These are phyloP conservation scores for Inonotus hispidus DNA, from an alignment of 1,284 basidiomycete genomes.

Conservation along the genomic window DNA sequence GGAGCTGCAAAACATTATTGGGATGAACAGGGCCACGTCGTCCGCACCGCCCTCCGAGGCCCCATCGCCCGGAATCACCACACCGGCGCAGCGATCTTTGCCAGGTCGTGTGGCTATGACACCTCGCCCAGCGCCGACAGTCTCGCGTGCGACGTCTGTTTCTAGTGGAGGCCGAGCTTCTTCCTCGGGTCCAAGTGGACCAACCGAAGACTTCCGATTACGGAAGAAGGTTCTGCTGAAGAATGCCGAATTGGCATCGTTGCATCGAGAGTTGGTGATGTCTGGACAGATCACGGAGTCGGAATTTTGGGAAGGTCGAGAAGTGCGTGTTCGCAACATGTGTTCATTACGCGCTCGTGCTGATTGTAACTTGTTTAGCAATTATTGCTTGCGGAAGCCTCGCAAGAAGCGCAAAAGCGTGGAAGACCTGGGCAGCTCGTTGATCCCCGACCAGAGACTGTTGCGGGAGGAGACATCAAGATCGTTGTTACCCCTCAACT, in stretches of 20 bases:
- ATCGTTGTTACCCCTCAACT: slow-evolving; percentile 92
- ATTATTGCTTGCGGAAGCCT: slow-evolving; percentile 64
- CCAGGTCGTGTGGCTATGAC: not conserved
- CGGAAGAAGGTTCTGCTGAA: slow-evolving; percentile 76
- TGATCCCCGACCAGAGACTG: slow-evolving; percentile 81
- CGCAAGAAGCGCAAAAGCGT: slow-evolving; percentile 69
- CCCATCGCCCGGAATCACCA: slow-evolving; percentile 24
- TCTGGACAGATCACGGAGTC: slow-evolving; percentile 80
- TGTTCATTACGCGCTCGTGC: slow-evolving; percentile 15
- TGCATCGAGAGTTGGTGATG: slow-evolving; percentile 86
- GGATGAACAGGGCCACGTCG: slow-evolving; percentile 47
- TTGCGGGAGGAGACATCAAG: slow-evolving; percentile 77
- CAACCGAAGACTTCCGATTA: slow-evolving; percentile 60
- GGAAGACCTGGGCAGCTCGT: slow-evolving; percentile 84
- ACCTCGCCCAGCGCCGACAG: slow-evolving; percentile 5
- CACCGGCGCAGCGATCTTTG: slow-evolving; percentile 14
- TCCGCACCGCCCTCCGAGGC: slow-evolving; percentile 21
- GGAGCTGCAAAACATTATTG: slow-evolving; percentile 68
- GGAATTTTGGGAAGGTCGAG: slow-evolving; percentile 94
- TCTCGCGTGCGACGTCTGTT: slow-evolving; percentile 55
- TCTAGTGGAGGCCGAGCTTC: slow-evolving; percentile 51
- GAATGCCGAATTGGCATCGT: slow-evolving; percentile 66
- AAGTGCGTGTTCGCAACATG: slow-evolving; percentile 45
- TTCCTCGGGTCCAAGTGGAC: slow-evolving; percentile 51
- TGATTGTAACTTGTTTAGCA: slow-evolving; percentile 38